Conservation (phyloP, 2,329 filamentous ascomycete genomes). For the Sarocladium oryzae region DNA sequence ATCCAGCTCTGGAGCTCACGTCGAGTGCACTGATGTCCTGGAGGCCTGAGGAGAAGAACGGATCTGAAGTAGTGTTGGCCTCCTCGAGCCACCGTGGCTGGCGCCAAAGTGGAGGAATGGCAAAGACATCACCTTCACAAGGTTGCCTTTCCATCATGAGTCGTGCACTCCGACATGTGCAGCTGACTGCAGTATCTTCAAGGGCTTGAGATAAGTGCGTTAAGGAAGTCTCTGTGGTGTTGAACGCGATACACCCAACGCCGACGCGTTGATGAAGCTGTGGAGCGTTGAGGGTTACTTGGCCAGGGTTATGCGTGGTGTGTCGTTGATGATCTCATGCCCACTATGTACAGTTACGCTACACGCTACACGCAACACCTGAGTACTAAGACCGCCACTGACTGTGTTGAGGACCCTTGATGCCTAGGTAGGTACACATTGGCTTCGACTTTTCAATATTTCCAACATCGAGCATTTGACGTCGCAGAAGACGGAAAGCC, state of each 20-base stretch:
- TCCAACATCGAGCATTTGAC: neutral
- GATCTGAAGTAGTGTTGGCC: slow-evolving; percentile 12
- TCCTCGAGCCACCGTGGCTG: slow-evolving; percentile 43
- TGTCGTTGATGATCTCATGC: slow-evolving; percentile 10
- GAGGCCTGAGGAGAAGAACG: slow-evolving; percentile 35
- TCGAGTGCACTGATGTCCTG: neutral
- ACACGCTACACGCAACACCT: too few species aligned
- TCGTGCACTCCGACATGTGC: too few species aligned
- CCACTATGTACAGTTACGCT: too few species aligned
- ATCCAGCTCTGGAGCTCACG: neutral
- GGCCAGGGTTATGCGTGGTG: neutral
- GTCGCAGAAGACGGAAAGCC: neutral
- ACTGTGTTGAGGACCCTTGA: neutral
- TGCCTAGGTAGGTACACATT: neutral
- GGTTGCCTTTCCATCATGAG: neutral
- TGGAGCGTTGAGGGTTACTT: neutral
- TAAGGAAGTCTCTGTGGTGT: neutral
- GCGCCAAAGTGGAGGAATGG: slow-evolving; percentile 55
- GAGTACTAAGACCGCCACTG: too few species aligned
- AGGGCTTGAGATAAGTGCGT: neutral
- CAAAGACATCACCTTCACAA: slow-evolving; percentile 48
- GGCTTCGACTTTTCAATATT: slow-evolving; percentile 1
- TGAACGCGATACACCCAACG: neutral
- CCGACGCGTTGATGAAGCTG: neutral
- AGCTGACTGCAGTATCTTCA: neutral